Conservation (phyloP, 2,329 filamentous ascomycete genomes). For the Colletotrichum orbiculare region DNA sequence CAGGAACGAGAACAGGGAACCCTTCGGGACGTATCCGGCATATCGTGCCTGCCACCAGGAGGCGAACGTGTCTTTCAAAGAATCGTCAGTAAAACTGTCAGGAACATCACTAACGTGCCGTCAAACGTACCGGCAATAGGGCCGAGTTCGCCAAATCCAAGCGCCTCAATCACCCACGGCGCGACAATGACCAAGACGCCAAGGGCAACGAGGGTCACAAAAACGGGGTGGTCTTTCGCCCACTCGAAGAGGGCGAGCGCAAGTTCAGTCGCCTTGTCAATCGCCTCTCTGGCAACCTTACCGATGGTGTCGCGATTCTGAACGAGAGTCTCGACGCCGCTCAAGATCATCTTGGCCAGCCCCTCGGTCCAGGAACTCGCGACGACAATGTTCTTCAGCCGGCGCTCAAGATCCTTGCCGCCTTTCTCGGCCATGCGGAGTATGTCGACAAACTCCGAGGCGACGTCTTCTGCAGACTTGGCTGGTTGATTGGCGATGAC, state of each 20-base stretch:
- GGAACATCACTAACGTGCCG: too few species aligned
- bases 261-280: constrained; percentile 16
- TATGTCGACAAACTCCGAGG: too few species aligned
- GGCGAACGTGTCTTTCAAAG: constrained; percentile 9
- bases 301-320: constrained; percentile 24
- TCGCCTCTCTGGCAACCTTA: constrained; percentile 17
- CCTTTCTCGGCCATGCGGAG: too few species aligned
- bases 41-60: constrained; percentile 27
- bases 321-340: constrained; percentile 21
- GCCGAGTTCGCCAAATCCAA: constrained; percentile 32
- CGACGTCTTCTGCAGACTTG: too few species aligned
- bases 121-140: constrained; percentile 6
- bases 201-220: constrained; percentile 29
- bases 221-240: constrained; percentile 18
- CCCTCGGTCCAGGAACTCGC: too few species aligned
- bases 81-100: not conserved
- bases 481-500: too few species aligned
- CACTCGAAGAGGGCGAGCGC: constrained; percentile 15
- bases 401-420: too few species aligned
- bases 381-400: too few species aligned
- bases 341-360: too few species aligned
- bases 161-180: constrained; percentile 30
- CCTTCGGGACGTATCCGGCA: constrained; percentile 25
- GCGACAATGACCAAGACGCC: constrained; percentile 29
- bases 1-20: constrained; percentile 18